Evolutionary conservation across 257 asterid genomes (phyloP), one percentile per base, ranked within the genome.

Genomic region (Gardenia jasminoides): DNA sequence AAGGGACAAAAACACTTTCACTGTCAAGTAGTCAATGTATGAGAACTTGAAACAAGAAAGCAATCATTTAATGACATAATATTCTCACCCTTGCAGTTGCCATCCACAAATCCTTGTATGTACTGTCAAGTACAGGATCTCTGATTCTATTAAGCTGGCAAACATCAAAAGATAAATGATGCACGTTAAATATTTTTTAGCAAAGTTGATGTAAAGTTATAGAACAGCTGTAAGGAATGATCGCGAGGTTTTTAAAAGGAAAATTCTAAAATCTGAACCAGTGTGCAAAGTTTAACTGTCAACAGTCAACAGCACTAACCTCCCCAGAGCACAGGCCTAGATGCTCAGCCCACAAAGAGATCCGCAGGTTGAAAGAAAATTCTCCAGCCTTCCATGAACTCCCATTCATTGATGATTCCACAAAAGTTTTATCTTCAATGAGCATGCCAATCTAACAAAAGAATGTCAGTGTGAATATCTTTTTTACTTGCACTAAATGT

Each of bases 311-410:
- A 36, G 41, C 66, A 86, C 86, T 82, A 71, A 93, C 99, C 97
- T 94, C 96, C 66, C 85, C 80, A 65, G 89, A 26, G 44, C 36
- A 36, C 48, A 95, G 83, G 80, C 98, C 98, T 52, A 95, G 96
- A 83, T 95, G 99, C 88, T 95, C 99, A 3, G 94, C 88, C 99
- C 99, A 95, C 86, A 95, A 82, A 54, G 93, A 90, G 73, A 90
- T 84, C 84, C 99, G 84, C 75, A 95, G 98, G 65, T 85, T 88
- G 76, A 76, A 85, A 81, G 98, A 68, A 78, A 92, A 95, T 79
- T 89, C 90, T 79, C 99, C 99, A 61, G 99, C 98, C 83, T 86
- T 91, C 99, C 99, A 93, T 46, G 90, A 85, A 78, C 87, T 82
- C 66, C 95, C 94, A 72, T 88, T 87, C 99, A 95, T 92, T 48